Evolutionary conservation across 2,329 filamentous ascomycete genomes (phyloP), one percentile per base, ranked within the genome.

Genomic region (Fusarium sororula): DNA sequence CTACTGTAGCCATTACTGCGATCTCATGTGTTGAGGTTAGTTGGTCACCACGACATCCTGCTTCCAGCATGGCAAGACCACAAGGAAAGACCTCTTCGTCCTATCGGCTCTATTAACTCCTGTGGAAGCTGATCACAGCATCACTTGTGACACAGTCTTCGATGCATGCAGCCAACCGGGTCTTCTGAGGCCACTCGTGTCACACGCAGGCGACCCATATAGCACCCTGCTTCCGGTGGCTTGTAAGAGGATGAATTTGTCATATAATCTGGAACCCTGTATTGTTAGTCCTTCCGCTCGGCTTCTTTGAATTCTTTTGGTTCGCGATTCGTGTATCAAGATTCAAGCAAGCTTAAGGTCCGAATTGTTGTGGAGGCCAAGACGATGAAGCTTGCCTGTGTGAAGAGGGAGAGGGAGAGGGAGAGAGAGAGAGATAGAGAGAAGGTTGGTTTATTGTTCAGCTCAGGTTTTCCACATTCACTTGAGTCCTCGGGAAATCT

Each of bases 201-300:
- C 62, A 48, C 60, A 70, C 56, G 8, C 24, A 17, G 26, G 39
- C 38, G 37, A 53, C 57, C 70, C 61, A 61, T 67, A 59, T 70
- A 67, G 71, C 48, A 37, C 39, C 28, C 28, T 61, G 42, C 30
- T 63, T 44, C 68, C 54, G 41, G 50, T 50, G 54, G 41, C 64
- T 69, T 64, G 45, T 22, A 39, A 41, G 32, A 59, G 39, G 20
- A 42, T 38, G 42, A 18, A 22, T 41, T 18, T 42, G n/a, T 60
- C 67, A 24, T 24, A 24, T 53, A 41, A 26, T 37, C 30, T 37
- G n/a, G n/a, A 51, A 55, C 35, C 24, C 13, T 38, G 50, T 26
- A 39, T 39, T 38, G 14, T 39, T 54, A 17, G 20, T 26, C 35
- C 24, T 39, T 54, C 35, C 37, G 12, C 24, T 26, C 14, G 24